phyloP scores from a whole-genome alignment of 139 green algal genomes.

The Asterochloris erici region DNA sequence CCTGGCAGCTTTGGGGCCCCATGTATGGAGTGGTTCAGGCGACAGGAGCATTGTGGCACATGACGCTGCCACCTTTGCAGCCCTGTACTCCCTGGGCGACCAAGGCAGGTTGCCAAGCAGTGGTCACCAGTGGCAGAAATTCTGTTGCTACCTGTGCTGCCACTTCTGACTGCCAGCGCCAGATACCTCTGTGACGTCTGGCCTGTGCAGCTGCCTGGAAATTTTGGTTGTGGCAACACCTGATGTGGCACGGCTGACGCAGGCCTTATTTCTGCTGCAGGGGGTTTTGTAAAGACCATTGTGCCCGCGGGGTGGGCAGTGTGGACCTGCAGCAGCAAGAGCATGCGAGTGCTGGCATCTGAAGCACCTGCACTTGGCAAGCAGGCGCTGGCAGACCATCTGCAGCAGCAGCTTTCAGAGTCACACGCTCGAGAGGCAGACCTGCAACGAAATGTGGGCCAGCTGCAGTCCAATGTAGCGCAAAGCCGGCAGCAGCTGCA shows the following conservation, averaged over 20 bases:
- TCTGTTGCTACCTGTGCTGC: slow-evolving; percentile 10
- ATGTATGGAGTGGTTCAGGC: slow-evolving; percentile 49
- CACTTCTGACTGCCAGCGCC: not conserved
- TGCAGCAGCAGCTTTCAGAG: slow-evolving; percentile 7
- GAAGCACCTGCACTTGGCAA: slow-evolving; percentile 23
- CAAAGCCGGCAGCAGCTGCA: not conserved
- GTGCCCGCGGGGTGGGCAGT: slow-evolving; percentile 10
- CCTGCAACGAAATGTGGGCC: slow-evolving; percentile 5
- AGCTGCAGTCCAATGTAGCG: slow-evolving; percentile 4
- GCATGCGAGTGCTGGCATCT: slow-evolving; percentile 28
- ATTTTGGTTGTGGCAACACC: not conserved
- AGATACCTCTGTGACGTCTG: not conserved
- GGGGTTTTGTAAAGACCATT: slow-evolving; percentile 17
- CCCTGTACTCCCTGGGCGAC: slow-evolving; percentile 37
- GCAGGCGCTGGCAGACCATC: not conserved
- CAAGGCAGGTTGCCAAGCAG: slow-evolving; percentile 22
- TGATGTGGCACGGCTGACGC: not conserved
- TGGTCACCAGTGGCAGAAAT: slow-evolving; percentile 20
- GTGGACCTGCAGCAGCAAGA: slow-evolving; percentile 35
- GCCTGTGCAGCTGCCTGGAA: not conserved
- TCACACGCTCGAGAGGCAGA: slow-evolving; percentile 9
- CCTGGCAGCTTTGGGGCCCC: slow-evolving; percentile 30
- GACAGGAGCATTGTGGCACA: slow-evolving; percentile 48
- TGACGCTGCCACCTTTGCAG: slow-evolving; percentile 23
- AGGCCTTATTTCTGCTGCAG: not conserved